Evolutionary conservation across 2,329 filamentous ascomycete species (phyloP).

Genomic region (Fusarium sp.): DNA sequence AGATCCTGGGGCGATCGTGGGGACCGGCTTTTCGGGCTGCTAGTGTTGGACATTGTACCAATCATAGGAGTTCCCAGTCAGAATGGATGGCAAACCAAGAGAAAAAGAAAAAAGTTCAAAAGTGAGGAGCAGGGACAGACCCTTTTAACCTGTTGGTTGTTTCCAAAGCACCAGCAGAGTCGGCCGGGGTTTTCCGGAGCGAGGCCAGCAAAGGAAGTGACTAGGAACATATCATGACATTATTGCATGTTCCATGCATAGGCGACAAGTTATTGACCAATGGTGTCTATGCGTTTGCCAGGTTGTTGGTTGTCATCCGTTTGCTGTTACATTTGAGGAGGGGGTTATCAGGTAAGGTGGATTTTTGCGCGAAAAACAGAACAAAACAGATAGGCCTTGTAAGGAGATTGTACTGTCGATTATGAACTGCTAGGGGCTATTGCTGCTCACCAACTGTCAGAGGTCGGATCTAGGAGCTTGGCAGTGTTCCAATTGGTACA

Average conservation of each 20-base stretch:
- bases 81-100: not conserved
- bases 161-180: rapidly evolving
- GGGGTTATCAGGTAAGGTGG: not conserved
- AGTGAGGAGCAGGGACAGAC: rapidly evolving
- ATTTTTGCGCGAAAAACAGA: not conserved
- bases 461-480: not conserved
- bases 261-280: not conserved
- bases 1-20: not conserved
- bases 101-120: no score
- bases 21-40: not conserved
- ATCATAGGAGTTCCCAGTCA: rapidly evolving
- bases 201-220: not conserved
- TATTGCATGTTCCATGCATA: not conserved
- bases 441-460: not conserved
- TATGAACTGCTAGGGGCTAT: rapidly evolving
- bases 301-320: not conserved
- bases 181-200: not conserved
- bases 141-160: not conserved
- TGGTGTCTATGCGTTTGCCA: not conserved
- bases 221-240: not conserved
- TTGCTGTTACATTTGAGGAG: not conserved
- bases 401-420: not conserved
- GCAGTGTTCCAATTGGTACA: no score
- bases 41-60: not conserved
- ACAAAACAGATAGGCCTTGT: not conserved